Evolutionary conservation across 208 protist genomes (phyloP).

Genomic region (Trypanosoma caninum): DNA sequence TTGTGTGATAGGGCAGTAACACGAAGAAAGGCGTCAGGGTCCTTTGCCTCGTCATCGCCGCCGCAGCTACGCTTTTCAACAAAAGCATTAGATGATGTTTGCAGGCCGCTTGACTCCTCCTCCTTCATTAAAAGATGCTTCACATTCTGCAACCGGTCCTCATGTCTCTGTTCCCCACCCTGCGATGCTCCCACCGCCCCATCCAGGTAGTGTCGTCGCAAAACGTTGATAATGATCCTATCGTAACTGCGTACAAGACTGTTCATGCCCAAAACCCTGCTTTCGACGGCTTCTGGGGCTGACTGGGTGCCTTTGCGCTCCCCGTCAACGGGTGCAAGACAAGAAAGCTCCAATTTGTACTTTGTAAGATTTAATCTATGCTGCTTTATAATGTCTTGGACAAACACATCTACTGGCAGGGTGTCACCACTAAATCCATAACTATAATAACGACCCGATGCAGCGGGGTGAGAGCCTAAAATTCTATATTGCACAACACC

Average conservation of each 20-base stretch:
- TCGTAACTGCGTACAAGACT: slow-evolving; percentile 61
- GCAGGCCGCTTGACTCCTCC: slow-evolving; percentile 5
- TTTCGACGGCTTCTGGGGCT: not conserved
- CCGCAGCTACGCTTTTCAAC: not conserved
- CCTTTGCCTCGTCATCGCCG: slow-evolving; percentile 1
- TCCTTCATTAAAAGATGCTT: slow-evolving; percentile 37
- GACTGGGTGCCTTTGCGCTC: slow-evolving; percentile 9
- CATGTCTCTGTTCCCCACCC: slow-evolving; percentile 22
- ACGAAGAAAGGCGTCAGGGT: slow-evolving; percentile 41
- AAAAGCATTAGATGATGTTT: not conserved
- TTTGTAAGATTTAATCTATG: slow-evolving; percentile 72
- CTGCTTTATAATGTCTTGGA: slow-evolving; percentile 53
- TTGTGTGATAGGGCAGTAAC: slow-evolving; percentile 44
- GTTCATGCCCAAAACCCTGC: slow-evolving; percentile 1
- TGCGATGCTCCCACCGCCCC: slow-evolving; percentile 33
- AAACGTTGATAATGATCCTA: slow-evolving; percentile 58
- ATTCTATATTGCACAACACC: slow-evolving; percentile 75
- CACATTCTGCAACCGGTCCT: slow-evolving; percentile 35
- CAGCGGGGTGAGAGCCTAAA: slow-evolving; percentile 71
- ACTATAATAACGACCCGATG: slow-evolving; percentile 63
- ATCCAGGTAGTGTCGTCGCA: slow-evolving; percentile 55
- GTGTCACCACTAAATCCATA: slow-evolving; percentile 60
- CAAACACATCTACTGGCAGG: slow-evolving; percentile 32
- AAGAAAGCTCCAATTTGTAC: slow-evolving; percentile 59
- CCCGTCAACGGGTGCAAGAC: not conserved